Evolutionary conservation across 495 filamentous ascomycete genomes (phyloP).

Genomic region (Patellaria atrata): DNA sequence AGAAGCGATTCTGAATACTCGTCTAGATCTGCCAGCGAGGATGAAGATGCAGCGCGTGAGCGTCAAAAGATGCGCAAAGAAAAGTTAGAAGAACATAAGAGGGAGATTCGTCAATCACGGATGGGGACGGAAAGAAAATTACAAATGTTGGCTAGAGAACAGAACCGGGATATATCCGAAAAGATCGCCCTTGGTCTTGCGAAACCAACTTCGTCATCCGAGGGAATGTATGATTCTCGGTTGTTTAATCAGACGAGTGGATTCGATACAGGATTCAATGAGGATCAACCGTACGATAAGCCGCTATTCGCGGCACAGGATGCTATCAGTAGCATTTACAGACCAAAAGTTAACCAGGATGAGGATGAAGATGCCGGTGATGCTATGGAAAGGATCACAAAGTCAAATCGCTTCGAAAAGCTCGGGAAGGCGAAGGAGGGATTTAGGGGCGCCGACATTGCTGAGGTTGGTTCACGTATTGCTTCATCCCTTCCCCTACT

Average conservation of each 20-base stretch:
- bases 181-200: slow-evolving; percentile 92
- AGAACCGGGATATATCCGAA: slow-evolving; percentile 93
- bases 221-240: slow-evolving; percentile 92
- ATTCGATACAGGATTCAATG: slow-evolving; percentile 84
- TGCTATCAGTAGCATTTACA: slow-evolving; percentile 88
- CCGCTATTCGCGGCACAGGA: slow-evolving; percentile 95
- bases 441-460: slow-evolving; percentile 77
- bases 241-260: slow-evolving; percentile 90
- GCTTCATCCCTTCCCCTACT: slow-evolving; percentile 3
- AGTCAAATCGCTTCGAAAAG: slow-evolving; percentile 69
- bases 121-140: slow-evolving; percentile 89
- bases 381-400: slow-evolving; percentile 78
- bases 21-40: slow-evolving; percentile 42
- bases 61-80: slow-evolving; percentile 64
- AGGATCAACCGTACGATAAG: slow-evolving; percentile 96
- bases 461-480: slow-evolving; percentile 60
- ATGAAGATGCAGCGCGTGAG: slow-evolving; percentile 50
- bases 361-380: slow-evolving; percentile 66
- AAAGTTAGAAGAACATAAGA: slow-evolving; percentile 64
- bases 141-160: slow-evolving; percentile 84
- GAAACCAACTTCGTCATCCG: slow-evolving; percentile 78
- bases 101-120: slow-evolving; percentile 79
- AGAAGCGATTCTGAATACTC: slow-evolving; percentile 21
- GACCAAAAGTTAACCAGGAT: slow-evolving; percentile 55
- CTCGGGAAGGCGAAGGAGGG: slow-evolving; percentile 72